Conservation (phyloP, 306 rosid genomes). For the Hippophae gyantsensis region DNA sequence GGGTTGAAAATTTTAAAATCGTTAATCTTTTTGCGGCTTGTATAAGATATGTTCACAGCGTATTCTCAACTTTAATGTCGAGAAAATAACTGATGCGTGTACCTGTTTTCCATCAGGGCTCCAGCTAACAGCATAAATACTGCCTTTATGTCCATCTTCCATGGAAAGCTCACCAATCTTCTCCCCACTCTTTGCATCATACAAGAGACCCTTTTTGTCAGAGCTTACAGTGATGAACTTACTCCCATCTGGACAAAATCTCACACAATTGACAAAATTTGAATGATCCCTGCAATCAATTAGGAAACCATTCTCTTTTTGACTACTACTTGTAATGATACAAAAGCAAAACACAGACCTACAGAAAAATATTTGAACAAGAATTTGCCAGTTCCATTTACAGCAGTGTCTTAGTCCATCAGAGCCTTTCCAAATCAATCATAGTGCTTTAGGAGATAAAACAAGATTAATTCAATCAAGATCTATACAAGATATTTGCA, state of each 20-base stretch:
- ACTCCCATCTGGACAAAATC: constrained; percentile 92
- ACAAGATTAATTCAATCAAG: too few relatives aligned
- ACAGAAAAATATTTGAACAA: too few relatives aligned
- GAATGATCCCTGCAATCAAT: constrained; percentile 81
- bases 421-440: too few relatives aligned
- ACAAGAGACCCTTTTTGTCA: constrained; percentile 79
- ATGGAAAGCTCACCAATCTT: constrained; percentile 88
- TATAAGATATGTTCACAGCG: not conserved
- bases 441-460: too few relatives aligned
- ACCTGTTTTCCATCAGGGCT: constrained; percentile 95
- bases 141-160: constrained; percentile 81
- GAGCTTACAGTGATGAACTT: constrained; percentile 80
- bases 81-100: constrained; percentile 9
- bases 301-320: constrained; percentile 5
- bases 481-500: too few relatives aligned
- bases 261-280: constrained; percentile 82
- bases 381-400: too few relatives aligned
- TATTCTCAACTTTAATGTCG: not conserved
- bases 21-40: not conserved
- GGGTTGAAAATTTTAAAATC: not conserved
- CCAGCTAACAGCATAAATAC: constrained; percentile 85
- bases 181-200: constrained; percentile 73
- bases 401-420: too few relatives aligned
- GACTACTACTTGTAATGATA: constrained; percentile 9
- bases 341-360: not conserved